Percentiles rank a stretch among this genome's conserved stretches.
phyloP scores from a whole-genome alignment of 352 stramenopile genomes.

The Phytophthora macrochlamydospora region DNA sequence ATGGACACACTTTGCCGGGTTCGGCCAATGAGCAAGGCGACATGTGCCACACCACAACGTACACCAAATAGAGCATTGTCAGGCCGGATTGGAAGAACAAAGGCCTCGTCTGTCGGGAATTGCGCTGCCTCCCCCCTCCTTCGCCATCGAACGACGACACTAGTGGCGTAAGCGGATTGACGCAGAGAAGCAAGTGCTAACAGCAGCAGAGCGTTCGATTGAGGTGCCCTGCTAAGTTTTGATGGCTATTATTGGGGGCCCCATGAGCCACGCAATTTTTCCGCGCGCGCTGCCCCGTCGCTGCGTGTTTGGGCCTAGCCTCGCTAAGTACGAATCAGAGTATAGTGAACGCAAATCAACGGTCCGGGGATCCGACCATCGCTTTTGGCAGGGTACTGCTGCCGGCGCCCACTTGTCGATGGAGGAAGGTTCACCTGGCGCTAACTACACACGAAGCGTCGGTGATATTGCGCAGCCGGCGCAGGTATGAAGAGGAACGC shows the following conservation, averaged over 20 bases:
- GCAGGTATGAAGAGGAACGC: not conserved
- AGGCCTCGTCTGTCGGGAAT: not conserved
- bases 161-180: too few relatives aligned
- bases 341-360: conserved; percentile 1
- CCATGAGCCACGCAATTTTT: not conserved
- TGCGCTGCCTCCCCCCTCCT: not conserved
- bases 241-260: not conserved
- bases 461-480: too few relatives aligned
- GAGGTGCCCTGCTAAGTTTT: not conserved
- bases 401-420: too few relatives aligned
- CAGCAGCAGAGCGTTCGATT: too few relatives aligned
- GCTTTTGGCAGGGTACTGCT: too few relatives aligned
- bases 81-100: not conserved
- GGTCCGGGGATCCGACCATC: not conserved
- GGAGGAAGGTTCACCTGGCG: too few relatives aligned
- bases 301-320: not conserved
- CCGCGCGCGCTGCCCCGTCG: not conserved
- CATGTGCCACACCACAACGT: not conserved
- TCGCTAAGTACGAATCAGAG: not conserved
- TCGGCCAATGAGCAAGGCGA: not conserved
- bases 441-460: too few relatives aligned
- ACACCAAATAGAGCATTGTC: not conserved
- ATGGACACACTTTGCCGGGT: conserved; percentile 27
- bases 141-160: too few relatives aligned
- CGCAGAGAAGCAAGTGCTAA: not conserved